Conservation (phyloP, 2,329 filamentous ascomycete genomes). For the Epichloe coenophiala region DNA sequence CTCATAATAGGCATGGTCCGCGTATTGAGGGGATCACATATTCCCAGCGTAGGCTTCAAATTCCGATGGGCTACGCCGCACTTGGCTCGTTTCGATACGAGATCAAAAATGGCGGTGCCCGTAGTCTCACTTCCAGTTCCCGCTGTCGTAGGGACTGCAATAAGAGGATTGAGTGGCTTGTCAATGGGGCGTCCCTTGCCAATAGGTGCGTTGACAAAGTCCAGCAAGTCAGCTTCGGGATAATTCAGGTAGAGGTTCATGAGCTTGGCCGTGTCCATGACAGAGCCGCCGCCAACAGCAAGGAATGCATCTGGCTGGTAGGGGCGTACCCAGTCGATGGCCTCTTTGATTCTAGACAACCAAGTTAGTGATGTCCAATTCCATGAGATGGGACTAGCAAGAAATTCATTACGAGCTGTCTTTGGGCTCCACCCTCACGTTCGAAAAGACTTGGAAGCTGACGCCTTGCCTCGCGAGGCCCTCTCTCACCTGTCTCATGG, state of each 20-base stretch:
- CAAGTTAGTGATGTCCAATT: not conserved
- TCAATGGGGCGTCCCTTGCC: constrained; percentile 72
- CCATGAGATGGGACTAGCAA: constrained; percentile 16
- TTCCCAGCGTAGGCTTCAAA: constrained; percentile 86
- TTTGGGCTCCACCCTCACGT: constrained; percentile 80
- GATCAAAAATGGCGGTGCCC: constrained; percentile 93
- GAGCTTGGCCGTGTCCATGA: constrained; percentile 95
- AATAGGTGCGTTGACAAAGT: constrained; percentile 93
- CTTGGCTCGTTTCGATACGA: constrained; percentile 80
- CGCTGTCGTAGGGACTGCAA: constrained; percentile 72
- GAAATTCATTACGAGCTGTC: constrained; percentile 59
- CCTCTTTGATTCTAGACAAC: constrained; percentile 58
- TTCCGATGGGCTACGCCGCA: constrained; percentile 93
- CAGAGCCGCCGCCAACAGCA: constrained; percentile 78
- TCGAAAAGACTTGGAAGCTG: constrained; percentile 66
- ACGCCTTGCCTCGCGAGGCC: constrained; percentile 68
- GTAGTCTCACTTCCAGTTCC: constrained; percentile 90
- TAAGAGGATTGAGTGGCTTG: constrained; percentile 57
- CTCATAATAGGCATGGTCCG: constrained; percentile 87
- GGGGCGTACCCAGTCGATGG: constrained; percentile 73
- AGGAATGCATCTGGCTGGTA: constrained; percentile 79
- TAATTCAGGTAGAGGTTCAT: constrained; percentile 95
- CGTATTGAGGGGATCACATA: constrained; percentile 78
- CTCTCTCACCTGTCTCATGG: constrained; percentile 81
- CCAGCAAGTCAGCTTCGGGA: constrained; percentile 84